Conservation (phyloP, 345 rosid species). For the Clarkia xantiana region DNA sequence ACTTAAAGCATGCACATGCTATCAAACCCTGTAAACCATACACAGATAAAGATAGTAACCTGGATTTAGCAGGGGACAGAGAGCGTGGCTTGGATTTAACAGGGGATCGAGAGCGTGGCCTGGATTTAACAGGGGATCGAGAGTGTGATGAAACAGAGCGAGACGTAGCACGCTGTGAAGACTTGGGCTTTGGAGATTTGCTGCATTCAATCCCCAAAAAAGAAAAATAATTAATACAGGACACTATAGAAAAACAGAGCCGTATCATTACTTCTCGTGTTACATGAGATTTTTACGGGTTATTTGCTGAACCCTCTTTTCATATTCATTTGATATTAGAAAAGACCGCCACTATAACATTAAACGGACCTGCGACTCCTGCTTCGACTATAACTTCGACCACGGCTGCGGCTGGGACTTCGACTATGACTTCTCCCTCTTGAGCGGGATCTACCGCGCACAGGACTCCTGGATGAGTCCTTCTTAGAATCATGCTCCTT, state of each 20-base stretch:
- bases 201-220: slow-evolving; percentile 18
- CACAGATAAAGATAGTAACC: too few relatives aligned
- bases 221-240: too few relatives aligned
- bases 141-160: slow-evolving; percentile 16
- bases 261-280: too few relatives aligned
- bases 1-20: too few relatives aligned
- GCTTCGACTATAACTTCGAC: slow-evolving; percentile 34
- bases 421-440: slow-evolving; percentile 42
- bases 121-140: slow-evolving; percentile 38
- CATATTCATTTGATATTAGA: not conserved
- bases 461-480: slow-evolving; percentile 65
- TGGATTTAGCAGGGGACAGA: too few relatives aligned
- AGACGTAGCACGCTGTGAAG: slow-evolving; percentile 38
- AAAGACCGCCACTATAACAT: not conserved
- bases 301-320: too few relatives aligned
- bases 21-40: too few relatives aligned
- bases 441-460: slow-evolving; percentile 47
- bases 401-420: slow-evolving; percentile 37
- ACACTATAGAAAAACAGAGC: too few relatives aligned
- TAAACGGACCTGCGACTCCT: slow-evolving; percentile 39
- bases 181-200: slow-evolving; percentile 61
- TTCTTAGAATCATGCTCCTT: slow-evolving; percentile 68
- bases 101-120: slow-evolving; percentile 33
- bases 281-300: too few relatives aligned
- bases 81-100: too few relatives aligned